Conservation (phyloP, 1,139 yeast genomes). For the Starmera stellimalicola region DNA sequence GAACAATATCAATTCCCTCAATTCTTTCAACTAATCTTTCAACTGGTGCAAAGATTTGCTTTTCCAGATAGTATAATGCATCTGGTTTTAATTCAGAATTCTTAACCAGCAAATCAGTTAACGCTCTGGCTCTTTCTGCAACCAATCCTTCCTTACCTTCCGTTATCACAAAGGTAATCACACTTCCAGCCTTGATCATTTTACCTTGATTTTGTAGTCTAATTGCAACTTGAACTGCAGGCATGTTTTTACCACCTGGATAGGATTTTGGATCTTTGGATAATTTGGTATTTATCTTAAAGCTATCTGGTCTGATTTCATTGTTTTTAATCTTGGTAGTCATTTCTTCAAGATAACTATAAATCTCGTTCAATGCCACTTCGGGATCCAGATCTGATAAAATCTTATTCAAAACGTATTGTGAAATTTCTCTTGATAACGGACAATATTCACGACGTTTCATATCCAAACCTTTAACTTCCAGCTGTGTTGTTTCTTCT, state of each 20-base stretch:
- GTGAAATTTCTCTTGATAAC: conserved; percentile 80
- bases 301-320: conserved; percentile 55
- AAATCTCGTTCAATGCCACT: conserved; percentile 61
- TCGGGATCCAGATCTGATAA: conserved; percentile 74
- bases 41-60: conserved; percentile 86
- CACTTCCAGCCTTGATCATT: conserved; percentile 80
- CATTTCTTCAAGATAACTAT: conserved; percentile 59
- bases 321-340: conserved; percentile 49
- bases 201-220: conserved; percentile 74
- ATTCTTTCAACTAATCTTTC: conserved; percentile 80
- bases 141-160: conserved; percentile 28
- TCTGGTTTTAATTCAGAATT: conserved; percentile 55
- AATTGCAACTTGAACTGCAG: conserved; percentile 89
- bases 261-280: conserved; percentile 69
- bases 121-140: conserved; percentile 75
- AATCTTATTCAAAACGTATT: conserved; percentile 61
- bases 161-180: conserved; percentile 78
- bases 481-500: conserved; percentile 45
- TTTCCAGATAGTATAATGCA: conserved; percentile 68
- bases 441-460: conserved; percentile 95
- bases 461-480: conserved; percentile 96
- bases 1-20: conserved; percentile 76
- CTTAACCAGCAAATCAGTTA: conserved; percentile 57
- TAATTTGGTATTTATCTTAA: conserved; percentile 61
- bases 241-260: conserved; percentile 77